Conservation (phyloP, 148 eudicot genomes). For the Camellia japonica region DNA sequence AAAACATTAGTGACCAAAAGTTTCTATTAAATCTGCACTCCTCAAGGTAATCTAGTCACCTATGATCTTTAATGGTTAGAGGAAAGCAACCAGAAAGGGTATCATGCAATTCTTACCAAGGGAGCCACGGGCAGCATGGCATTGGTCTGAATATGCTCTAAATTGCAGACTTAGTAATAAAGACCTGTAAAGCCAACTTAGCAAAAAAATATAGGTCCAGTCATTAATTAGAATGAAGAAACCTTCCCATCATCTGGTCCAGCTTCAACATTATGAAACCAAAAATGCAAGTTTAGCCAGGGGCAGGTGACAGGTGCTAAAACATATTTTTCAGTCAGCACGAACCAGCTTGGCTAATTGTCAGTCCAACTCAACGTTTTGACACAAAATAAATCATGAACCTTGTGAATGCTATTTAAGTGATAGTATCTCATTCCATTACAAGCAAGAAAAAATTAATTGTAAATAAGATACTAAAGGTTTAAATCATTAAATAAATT, state of each 20-base stretch:
- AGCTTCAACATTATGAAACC: background rate
- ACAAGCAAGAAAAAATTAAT: background rate
- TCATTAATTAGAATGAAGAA: background rate
- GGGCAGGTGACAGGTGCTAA: background rate
- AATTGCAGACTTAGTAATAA: background rate
- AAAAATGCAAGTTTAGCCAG: background rate
- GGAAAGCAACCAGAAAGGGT: conserved; percentile 7
- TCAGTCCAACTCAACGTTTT: background rate
- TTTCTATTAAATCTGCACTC: conserved; percentile 2
- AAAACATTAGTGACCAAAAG: background rate
- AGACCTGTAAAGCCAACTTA: background rate
- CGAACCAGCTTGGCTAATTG: background rate
- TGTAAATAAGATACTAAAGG: background rate
- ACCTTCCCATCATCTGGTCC: background rate
- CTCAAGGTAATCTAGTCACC: background rate
- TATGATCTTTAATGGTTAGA: background rate
- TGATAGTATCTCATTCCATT: background rate
- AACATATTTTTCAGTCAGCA: background rate
- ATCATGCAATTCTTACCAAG: background rate
- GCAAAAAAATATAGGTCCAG: background rate
- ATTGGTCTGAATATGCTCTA: background rate
- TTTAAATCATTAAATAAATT: background rate
- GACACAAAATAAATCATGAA: background rate
- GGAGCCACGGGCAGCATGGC: background rate
- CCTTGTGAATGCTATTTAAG: background rate